Percentiles rank a stretch among this genome's conserved stretches.
Evolutionary conservation across 495 filamentous ascomycete genomes (phyloP).

Genomic region (Aspergillus homomorphus): DNA sequence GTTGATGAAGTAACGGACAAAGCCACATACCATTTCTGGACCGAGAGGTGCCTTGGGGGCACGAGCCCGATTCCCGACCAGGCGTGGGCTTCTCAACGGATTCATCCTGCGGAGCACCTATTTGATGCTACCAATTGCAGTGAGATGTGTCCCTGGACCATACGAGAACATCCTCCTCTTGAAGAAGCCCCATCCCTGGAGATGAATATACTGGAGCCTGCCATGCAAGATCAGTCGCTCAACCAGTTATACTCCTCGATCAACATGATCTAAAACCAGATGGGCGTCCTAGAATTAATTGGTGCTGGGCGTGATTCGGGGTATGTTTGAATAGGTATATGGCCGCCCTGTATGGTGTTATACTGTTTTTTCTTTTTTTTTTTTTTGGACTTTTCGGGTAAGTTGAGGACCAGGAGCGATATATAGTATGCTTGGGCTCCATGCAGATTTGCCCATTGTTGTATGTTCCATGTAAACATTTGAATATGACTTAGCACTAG

Average conservation of each 20-base stretch:
- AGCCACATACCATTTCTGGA: constrained; percentile 41
- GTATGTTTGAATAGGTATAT: neutral
- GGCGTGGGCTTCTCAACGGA: constrained; percentile 35
- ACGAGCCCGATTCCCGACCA: constrained; percentile 28
- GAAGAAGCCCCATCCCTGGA: constrained; percentile 33
- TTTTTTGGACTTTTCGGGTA: neutral
- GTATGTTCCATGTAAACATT: neutral
- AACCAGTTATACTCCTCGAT: constrained; percentile 39
- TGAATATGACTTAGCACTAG: no score
- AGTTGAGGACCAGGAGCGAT: neutral
- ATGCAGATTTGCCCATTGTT: neutral
- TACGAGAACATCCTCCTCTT: constrained; percentile 41
- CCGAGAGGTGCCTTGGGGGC: constrained; percentile 39
- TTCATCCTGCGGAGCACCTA: constrained; percentile 39
- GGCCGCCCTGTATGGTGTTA: neutral
- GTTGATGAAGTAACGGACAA: constrained; percentile 23
- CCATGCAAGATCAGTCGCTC: constrained; percentile 35
- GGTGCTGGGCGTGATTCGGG: neutral
- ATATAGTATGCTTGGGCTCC: neutral
- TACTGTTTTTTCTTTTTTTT: neutral
- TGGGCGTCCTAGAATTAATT: neutral
- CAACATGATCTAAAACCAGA: constrained; percentile 29
- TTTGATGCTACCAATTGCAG: constrained; percentile 41
- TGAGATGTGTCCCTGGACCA: constrained; percentile 45
- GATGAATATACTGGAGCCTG: constrained; percentile 40